phyloP scores from a whole-genome alignment of 306 rosid genomes.

The Trifolium dubium region DNA sequence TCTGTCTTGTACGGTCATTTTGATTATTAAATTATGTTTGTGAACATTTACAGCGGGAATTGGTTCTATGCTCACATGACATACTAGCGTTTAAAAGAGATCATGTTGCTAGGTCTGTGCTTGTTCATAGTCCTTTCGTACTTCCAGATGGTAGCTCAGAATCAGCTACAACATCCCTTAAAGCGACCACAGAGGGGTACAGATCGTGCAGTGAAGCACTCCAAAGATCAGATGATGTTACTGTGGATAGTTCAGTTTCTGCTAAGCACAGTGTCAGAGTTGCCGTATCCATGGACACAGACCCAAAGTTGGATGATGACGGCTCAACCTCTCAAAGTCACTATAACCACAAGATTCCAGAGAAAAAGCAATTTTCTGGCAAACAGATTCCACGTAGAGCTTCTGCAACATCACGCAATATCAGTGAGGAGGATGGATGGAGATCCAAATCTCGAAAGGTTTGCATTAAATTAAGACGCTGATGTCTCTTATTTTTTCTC shows the following conservation, averaged over 20 bases:
- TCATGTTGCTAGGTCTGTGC: constrained; percentile 72
- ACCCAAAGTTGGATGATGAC: constrained; percentile 82
- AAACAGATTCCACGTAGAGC: constrained; percentile 88
- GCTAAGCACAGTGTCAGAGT: constrained; percentile 66
- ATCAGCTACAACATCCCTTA: constrained; percentile 96
- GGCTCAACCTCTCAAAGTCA: constrained; percentile 79
- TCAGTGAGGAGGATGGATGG: constrained; percentile 72
- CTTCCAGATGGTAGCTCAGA: constrained; percentile 90
- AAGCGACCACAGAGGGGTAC: constrained; percentile 78
- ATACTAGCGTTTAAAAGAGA: constrained; percentile 87
- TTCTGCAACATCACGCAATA: constrained; percentile 51
- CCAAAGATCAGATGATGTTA: constrained; percentile 90
- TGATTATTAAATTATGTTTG: constrained; percentile 29
- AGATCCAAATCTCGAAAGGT: constrained; percentile 87
- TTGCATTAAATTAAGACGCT: constrained; percentile 1
- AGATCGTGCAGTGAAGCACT: constrained; percentile 84
- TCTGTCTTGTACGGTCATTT: constrained; percentile 27
- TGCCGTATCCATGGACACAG: constrained; percentile 64
- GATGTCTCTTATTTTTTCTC: constrained; percentile 1
- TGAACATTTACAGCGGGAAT: constrained; percentile 78
- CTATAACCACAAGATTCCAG: constrained; percentile 52
- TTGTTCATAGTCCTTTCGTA: constrained; percentile 62
- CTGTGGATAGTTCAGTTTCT: constrained; percentile 85
- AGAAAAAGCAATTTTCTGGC: constrained; percentile 76
- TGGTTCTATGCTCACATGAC: constrained; percentile 87